Evolutionary conservation across 345 rosid genomes (phyloP), one percentile per base, ranked within the genome.

Genomic region (Melaleuca quinquenervia): DNA sequence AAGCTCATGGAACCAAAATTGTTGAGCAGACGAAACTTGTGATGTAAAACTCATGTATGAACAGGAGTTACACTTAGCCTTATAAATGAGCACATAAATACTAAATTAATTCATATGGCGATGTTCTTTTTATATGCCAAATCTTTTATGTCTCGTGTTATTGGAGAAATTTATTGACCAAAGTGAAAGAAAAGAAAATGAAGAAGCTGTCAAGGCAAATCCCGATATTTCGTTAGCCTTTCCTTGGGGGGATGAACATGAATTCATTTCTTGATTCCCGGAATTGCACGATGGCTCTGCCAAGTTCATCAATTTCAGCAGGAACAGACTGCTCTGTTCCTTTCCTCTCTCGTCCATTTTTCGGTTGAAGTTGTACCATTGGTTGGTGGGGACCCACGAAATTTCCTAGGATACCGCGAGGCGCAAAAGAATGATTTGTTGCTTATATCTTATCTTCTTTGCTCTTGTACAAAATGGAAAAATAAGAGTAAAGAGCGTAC

Each of bases 61-160:
- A 1, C 0, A 0, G 12, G 22, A 36, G 1, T 70, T 18, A 32
- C 0, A 3, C 18, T 4, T 70, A 18, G 26, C 3, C 2, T 2
- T 36, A 8, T 3, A 6, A 70, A 32, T 32, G 9, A 70, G 5
- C 0, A 2, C 7, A 36, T 2, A 5, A 70, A 18, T 36, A 2
- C 26, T 36, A 36, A 70, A 18, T 18, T 0, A 0, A 32, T 70
- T 18, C 6, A 20, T 7, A 18, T 70, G 18, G 5, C 32, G 41
- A 2, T 52, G 8, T 70, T 70, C 36, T 3, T 5, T 18, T 41
- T 32, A 8, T 70, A 0, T 5, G 29, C 2, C 0, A 41, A n/a
- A 27, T 6, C 1, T 60, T 12, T 3, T 11, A 50, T 11, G 1
- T 27, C 6, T 60, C 20, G 6, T 14, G 7, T 15, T 2, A 3